Evolutionary conservation across 371 early-diverging fungal genomes (phyloP), one percentile per base, ranked within the genome.

Genomic region (Paraphysoderma sedebokerense): DNA sequence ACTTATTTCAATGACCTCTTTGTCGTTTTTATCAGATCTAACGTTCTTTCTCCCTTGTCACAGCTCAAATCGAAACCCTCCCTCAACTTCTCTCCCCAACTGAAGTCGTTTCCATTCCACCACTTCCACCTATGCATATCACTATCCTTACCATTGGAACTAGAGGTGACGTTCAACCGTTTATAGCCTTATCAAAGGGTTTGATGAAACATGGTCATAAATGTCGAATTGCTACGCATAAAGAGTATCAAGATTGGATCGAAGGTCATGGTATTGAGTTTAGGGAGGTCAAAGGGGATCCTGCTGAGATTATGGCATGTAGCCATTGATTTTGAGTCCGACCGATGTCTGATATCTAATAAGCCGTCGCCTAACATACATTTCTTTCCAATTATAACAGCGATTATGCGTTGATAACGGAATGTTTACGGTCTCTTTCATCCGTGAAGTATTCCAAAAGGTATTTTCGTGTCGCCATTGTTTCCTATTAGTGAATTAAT

Each of bases 141-240:
- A 85, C 85, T 0, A 77, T 77, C 47, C 56, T 85, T 32, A 85
- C 85, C 0, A 82, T 87, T 49, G 87, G 87, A n/a, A 79, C 83
- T 7, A 69, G 87, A 31, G 87, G 87, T 6, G 87, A 85, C 58
- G 85, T 87, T 0, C 83, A 87, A 52, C 87, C 85, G 0, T 87
- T 81, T 45, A 81, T 87, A 58, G 85, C 85, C 0, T 65, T 84
- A 12, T 77, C 81, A 58, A 83, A 85, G 61, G 68, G 73, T 2
- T 57, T 87, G 9, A 71, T 72, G 70, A 62, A 60, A 34, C 71
- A 81, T 51, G 84, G 85, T 1, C 87, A 86, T 50, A 58, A 56
- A 15, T 80, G 80, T 46, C 68, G 78, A 28, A 84, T 85, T 34
- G 79, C 82, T 1, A 80, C 86, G 0, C 84, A 83, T 50, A 67